Evolutionary conservation across 345 rosid genomes (phyloP), one percentile per base, ranked within the genome.

Genomic region (Passiflora organensis): DNA sequence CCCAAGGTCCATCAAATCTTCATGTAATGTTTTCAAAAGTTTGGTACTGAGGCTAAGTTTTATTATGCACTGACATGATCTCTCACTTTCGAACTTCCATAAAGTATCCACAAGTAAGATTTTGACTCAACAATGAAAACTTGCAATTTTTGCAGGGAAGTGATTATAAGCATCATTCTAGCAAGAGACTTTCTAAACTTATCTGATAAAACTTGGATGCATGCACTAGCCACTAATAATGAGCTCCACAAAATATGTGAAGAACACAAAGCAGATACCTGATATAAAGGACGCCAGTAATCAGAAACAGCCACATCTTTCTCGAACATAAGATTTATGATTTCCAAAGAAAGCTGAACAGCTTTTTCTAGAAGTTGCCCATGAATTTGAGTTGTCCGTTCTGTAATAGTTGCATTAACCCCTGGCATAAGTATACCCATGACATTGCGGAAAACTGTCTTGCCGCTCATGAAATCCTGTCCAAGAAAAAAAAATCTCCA

Each of bases 391-490:
- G 70, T 82, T 58, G 82, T 82, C 28, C 93, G 80, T 64, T 84
- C 95, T 55, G 74, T 78, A 48, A 88, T 86, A 25, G 82, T 50
- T 24, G 85, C 79, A 69, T 84, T 77, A 66, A 88, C 98, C 42
- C 98, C 96, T 16, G 80, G 88, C 66, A 79, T 73, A 67, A 91
- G 87, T 55, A 91, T 78, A 38, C 86, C 76, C 90, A 88, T 91
- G 48, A 88, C 79, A 73, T 88, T 91, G 38, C 88, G 88, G 64
- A 82, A 88, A 21, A 81, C 84, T 67, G 83, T 73, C 80, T 88
- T 86, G 63, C 98, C 98, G 59, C 98, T 86, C 98, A 91, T 91
- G 78, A 91, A 91, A 76, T 91, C 98, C 98, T 90, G 77, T 19
- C 54, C 42, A 56, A 60, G 32, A 54, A 15, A 41, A 41, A 15